Conservation (phyloP, 2,329 filamentous ascomycete genomes). For the Coniochaeta sp. region DNA sequence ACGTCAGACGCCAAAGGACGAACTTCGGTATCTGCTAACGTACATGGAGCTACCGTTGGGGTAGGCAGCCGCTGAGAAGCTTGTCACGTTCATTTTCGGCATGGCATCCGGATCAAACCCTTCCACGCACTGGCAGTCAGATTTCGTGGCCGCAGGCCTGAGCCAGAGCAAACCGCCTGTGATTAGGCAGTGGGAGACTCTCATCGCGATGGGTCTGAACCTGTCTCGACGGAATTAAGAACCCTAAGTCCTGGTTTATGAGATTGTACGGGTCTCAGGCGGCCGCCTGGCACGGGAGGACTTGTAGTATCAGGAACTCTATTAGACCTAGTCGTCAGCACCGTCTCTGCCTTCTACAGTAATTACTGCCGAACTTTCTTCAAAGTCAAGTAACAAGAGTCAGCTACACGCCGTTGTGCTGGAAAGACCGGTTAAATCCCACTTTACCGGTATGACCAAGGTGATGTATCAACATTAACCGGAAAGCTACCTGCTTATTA, state of each 20-base stretch:
- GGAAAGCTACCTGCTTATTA: neutral
- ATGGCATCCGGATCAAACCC: neutral
- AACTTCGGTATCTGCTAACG: neutral
- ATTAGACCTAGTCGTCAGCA: too few species aligned
- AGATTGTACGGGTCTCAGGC: too few species aligned
- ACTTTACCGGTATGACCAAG: neutral
- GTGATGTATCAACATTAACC: neutral
- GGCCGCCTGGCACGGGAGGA: too few species aligned
- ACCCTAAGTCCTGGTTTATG: too few species aligned
- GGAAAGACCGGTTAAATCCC: neutral
- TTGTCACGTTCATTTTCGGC: conserved; percentile 1
- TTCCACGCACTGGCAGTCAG: neutral
- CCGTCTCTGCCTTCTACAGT: neutral
- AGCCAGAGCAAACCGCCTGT: neutral
- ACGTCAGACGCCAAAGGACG: neutral
- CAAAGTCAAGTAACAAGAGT: neutral
- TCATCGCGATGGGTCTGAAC: neutral
- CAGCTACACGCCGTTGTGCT: neutral
- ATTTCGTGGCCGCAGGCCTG: neutral
- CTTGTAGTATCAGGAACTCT: too few species aligned
- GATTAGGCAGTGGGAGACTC: neutral
- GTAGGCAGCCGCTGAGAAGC: neutral
- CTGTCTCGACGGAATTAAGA: neutral
- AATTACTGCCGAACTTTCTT: neutral
- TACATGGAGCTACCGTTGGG: conserved; percentile 2